Evolutionary conservation across 1,284 basidiomycete species (phyloP), one percentile per base, ranked within the genome.

Genomic region (Anthracocystis setariae): DNA sequence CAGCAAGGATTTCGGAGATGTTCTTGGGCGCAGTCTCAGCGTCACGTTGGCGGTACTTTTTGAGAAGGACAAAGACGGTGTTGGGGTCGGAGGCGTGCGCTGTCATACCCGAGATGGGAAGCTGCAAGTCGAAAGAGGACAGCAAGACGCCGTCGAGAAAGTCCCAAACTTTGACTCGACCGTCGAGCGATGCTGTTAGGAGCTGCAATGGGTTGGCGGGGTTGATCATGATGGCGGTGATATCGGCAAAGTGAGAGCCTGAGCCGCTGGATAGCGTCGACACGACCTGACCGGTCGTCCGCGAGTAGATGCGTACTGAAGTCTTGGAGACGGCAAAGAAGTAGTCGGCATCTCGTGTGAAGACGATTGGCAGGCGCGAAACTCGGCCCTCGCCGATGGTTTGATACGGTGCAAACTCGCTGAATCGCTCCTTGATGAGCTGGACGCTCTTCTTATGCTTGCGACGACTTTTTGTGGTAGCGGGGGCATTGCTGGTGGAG

Each of bases 141-240:
- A 97, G 85, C 15, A 96, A 85, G 3, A 87, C 86, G 1, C 90
- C 94, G 69, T 97, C 94, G 50, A 95, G 85, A 82, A 92, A 95
- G 84, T 98, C 93, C 95, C 95, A 98, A 12, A 95, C 85, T 82
- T 92, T 89, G 72, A 98, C 84, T 24, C 87, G 88, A 12, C 94
- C 95, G 76, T 94, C 91, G 52, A 90, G 83, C 2, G 92, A 92
- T 29, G 89, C 89, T 9, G 93, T 93, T 74, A 97, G 88, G 58
- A 98, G 85, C 83, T 98, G 95, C 64, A 94, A 91, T 17, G 89
- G 86, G 84, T 97, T 97, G 69, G 89, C 87, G 3, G 95, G 93
- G 81, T 90, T 92, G 58, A 98, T 84, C 48, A 90, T 85, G 46
- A 91, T 88, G 32, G 89, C 88, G 7, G 93, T 93, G 55, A 82